Conservation (phyloP, 2,329 filamentous ascomycete genomes). For the Fusarium vanettenii region DNA sequence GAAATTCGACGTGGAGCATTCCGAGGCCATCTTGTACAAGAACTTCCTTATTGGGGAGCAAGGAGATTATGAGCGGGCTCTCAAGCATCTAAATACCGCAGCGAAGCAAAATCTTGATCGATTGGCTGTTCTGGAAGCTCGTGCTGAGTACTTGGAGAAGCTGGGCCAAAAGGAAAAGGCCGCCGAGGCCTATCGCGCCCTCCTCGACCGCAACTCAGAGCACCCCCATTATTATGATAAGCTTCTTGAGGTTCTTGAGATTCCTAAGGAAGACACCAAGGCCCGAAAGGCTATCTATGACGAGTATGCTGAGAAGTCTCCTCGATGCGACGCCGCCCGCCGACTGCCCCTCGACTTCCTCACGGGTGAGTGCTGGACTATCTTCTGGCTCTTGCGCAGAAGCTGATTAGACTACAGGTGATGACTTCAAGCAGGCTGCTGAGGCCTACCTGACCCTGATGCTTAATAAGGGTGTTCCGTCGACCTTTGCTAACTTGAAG, state of each 20-base stretch:
- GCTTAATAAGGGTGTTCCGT: constrained; percentile 93
- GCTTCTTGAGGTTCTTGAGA: constrained; percentile 75
- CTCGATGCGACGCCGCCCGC: constrained; percentile 85
- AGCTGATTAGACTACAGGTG: constrained; percentile 61
- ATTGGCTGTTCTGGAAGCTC: constrained; percentile 84
- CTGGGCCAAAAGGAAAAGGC: constrained; percentile 84
- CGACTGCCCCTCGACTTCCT: constrained; percentile 92
- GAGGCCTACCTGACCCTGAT: constrained; percentile 84
- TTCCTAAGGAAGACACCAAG: constrained; percentile 68
- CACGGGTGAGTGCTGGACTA: constrained; percentile 62
- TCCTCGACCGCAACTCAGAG: constrained; percentile 90
- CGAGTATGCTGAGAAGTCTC: constrained; percentile 83
- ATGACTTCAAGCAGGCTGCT: constrained; percentile 82
- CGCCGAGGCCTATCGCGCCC: constrained; percentile 79
- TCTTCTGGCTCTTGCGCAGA: background rate
- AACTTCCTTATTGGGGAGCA: constrained; percentile 93
- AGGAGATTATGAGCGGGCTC: constrained; percentile 82
- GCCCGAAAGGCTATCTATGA: constrained; percentile 78
- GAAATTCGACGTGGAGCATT: constrained; percentile 88
- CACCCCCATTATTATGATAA: constrained; percentile 87
- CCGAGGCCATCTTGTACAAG: constrained; percentile 94
- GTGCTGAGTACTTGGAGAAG: constrained; percentile 84
- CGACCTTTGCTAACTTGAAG: constrained; percentile 96
- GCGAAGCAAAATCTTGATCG: constrained; percentile 85
- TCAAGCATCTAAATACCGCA: constrained; percentile 85